Percentiles rank a stretch among this genome's conserved stretches.
phyloP scores from a whole-genome alignment of 352 stramenopile species.

The Globisporangium spinosum region DNA sequence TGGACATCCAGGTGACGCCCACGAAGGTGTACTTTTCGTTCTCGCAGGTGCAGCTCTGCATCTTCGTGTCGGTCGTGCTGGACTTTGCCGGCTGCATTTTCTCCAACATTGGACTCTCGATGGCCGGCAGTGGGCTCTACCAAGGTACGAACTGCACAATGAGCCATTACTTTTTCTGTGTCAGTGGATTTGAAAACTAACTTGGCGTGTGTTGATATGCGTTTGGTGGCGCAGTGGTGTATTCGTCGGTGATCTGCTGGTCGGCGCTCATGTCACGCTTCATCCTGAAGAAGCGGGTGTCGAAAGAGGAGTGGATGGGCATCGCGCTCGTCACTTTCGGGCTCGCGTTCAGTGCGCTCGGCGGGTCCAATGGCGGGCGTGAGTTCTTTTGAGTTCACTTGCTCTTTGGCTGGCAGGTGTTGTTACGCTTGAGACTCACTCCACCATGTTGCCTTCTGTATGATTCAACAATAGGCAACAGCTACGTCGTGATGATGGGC shows the following conservation, averaged over 20 bases:
- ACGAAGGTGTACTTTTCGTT: conserved; percentile 39
- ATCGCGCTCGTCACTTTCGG: conserved; percentile 84
- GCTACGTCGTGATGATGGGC: conserved; percentile 76
- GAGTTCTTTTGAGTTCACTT: conserved; percentile 2
- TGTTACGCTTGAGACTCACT: neutral
- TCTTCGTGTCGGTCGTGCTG: conserved; percentile 65
- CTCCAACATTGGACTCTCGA: conserved; percentile 76
- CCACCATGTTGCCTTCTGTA: conserved; percentile 6
- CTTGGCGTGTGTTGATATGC: neutral
- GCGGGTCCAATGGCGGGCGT: conserved; percentile 55
- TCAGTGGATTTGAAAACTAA: neutral
- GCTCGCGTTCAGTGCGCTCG: conserved; percentile 74
- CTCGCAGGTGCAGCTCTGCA: conserved; percentile 58
- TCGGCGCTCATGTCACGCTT: conserved; percentile 76
- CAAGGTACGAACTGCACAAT: conserved; percentile 24
- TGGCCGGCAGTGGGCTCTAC: conserved; percentile 79
- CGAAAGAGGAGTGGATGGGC: conserved; percentile 70
- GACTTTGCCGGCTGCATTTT: conserved; percentile 86
- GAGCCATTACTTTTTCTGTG: neutral
- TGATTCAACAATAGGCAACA: conserved; percentile 28
- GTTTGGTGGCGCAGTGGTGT: conserved; percentile 36
- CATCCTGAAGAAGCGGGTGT: conserved; percentile 73
- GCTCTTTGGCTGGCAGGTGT: neutral
- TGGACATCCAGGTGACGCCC: conserved; percentile 10
- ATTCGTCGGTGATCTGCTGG: conserved; percentile 87